phyloP scores from a whole-genome alignment of 257 asterid species.

The Solanum chmielewskii region DNA sequence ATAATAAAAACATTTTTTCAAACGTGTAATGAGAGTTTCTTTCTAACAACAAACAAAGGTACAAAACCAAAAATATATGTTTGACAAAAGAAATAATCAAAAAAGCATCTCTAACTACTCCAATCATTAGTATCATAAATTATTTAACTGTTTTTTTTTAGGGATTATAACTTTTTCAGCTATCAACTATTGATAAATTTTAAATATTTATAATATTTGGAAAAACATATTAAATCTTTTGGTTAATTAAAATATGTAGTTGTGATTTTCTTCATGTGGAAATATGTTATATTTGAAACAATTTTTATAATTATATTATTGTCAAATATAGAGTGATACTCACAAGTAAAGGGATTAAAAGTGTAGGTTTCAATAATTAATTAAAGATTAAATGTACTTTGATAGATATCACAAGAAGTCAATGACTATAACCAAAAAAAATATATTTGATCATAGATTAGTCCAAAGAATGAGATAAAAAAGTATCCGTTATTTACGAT shows the following conservation, averaged over 20 bases:
- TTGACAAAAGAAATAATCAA: neutral
- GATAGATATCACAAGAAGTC: neutral
- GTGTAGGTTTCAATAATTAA: neutral
- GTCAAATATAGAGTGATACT: neutral
- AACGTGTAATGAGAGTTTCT: slow-evolving; percentile 10
- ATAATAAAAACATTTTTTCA: neutral
- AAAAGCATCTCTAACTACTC: slow-evolving; percentile 17
- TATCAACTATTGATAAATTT: neutral
- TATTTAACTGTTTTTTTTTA: neutral
- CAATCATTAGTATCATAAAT: neutral
- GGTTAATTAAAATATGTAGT: neutral
- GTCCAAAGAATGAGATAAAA: neutral
- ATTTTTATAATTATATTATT: neutral
- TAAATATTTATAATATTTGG: neutral
- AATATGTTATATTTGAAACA: neutral
- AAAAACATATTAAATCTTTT: neutral
- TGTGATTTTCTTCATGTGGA: neutral
- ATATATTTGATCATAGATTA: neutral
- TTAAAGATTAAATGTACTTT: neutral
- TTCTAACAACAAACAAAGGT: slow-evolving; percentile 7
- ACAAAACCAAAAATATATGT: neutral
- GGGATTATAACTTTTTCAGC: neutral
- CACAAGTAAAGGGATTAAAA: neutral
- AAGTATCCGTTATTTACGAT: no score
- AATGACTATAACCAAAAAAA: neutral